phyloP scores from a whole-genome alignment of 2,329 filamentous ascomycete species.

The Penicillium concentricum region DNA sequence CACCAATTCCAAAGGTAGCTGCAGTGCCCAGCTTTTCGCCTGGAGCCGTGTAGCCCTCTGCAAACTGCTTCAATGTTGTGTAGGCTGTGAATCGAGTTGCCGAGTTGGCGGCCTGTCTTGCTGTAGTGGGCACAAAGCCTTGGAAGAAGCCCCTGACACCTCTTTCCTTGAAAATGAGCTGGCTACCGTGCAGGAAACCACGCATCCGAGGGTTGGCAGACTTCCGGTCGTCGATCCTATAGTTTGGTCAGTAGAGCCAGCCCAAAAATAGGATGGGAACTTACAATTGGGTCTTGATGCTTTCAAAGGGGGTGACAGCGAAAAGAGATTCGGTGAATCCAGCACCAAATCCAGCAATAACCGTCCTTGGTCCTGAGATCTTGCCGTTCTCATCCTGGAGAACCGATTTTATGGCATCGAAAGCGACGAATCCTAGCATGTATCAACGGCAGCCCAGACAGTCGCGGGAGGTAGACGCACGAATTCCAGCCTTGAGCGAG shows the following conservation, averaged over 20 bases:
- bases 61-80: conserved; percentile 84
- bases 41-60: conserved; percentile 85
- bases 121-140: conserved; percentile 91
- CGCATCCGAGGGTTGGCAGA: conserved; percentile 78
- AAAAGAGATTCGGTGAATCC: conserved; percentile 91
- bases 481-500: conserved; percentile 91
- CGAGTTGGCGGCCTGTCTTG: conserved; percentile 90
- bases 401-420: conserved; percentile 86
- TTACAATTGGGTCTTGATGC: conserved; percentile 92
- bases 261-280: conserved; percentile 2
- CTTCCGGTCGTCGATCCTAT: conserved; percentile 94
- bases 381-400: conserved; percentile 82
- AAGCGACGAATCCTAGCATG: conserved; percentile 77
- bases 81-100: conserved; percentile 89
- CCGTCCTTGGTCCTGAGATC: conserved; percentile 84
- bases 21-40: conserved; percentile 89
- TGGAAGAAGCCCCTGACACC: conserved; percentile 94
- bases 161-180: conserved; percentile 82
- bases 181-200: conserved; percentile 87
- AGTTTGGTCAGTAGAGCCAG: neutral
- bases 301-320: conserved; percentile 95
- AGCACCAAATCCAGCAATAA: conserved; percentile 89
- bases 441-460: neutral
- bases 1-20: conserved; percentile 88
- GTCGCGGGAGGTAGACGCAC: conserved; percentile 53